phyloP scores from a whole-genome alignment of 2,329 filamentous ascomycete genomes.

The Nakataea oryzae region DNA sequence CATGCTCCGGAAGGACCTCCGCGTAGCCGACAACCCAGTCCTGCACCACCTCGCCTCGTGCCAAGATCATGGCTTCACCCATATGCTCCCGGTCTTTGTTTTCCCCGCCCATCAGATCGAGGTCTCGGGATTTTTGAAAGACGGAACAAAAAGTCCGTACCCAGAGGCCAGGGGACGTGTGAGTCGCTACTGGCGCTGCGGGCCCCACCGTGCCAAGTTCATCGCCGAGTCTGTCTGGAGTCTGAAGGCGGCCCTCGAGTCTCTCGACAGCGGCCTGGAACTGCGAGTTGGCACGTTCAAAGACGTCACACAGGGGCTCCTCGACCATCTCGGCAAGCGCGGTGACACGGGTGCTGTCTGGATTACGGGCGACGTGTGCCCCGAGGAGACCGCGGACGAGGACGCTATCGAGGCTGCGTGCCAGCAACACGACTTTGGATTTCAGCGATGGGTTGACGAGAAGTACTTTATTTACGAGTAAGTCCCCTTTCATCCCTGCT shows the following conservation, averaged over 20 bases:
- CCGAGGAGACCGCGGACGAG: slow-evolving; percentile 60
- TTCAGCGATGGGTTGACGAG: slow-evolving; percentile 60
- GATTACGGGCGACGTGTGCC: slow-evolving; percentile 62
- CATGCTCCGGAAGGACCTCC: slow-evolving; percentile 61
- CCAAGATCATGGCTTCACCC: slow-evolving; percentile 46
- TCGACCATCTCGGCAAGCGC: slow-evolving; percentile 34
- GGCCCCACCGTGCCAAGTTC: slow-evolving; percentile 62
- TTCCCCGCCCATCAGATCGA: slow-evolving; percentile 64
- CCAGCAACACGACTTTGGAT: slow-evolving; percentile 40
- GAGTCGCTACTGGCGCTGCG: slow-evolving; percentile 62
- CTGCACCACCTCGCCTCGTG: slow-evolving; percentile 45
- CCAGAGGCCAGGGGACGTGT: slow-evolving; percentile 56
- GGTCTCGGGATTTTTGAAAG: slow-evolving; percentile 59
- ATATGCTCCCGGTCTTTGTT: slow-evolving; percentile 62
- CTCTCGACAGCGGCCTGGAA: slow-evolving; percentile 47
- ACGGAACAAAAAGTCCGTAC: slow-evolving; percentile 47
- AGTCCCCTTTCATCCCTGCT: slow-evolving; percentile 20
- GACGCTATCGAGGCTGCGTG: slow-evolving; percentile 41
- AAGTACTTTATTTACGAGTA: slow-evolving; percentile 76
- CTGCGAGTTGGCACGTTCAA: slow-evolving; percentile 52
- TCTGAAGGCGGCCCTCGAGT: slow-evolving; percentile 51
- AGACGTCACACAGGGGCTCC: slow-evolving; percentile 48
- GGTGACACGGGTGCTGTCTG: slow-evolving; percentile 47
- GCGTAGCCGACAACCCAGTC: slow-evolving; percentile 64
- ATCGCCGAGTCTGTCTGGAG: slow-evolving; percentile 65